These are phyloP conservation scores for Tetracladium maxilliforme DNA, from an alignment of 2,329 filamentous ascomycete genomes.

Conservation along the genomic window DNA sequence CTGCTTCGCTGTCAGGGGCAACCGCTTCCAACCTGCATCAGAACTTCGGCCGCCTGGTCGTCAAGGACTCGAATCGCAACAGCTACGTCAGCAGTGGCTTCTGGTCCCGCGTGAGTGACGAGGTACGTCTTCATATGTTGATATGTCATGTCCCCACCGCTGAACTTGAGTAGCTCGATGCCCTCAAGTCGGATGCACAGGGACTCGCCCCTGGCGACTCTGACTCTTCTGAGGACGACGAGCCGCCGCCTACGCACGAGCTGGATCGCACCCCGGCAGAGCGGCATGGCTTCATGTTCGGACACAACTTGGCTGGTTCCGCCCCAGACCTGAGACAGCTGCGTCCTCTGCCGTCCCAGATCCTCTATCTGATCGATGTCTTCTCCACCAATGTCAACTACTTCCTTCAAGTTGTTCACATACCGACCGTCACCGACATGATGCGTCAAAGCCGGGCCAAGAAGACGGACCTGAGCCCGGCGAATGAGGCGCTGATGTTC, in stretches of 20 bases:
- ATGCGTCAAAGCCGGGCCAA: slow-evolving; percentile 19
- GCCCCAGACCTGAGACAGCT: slow-evolving; percentile 20
- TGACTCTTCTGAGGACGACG: slow-evolving; percentile 23
- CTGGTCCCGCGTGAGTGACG: slow-evolving; percentile 39
- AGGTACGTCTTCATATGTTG: slow-evolving; percentile 20
- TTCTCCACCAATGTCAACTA: slow-evolving; percentile 36
- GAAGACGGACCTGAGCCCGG: slow-evolving; percentile 17
- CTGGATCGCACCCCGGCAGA: slow-evolving; percentile 25
- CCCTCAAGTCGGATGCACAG: slow-evolving; percentile 23
- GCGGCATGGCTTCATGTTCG: slow-evolving; percentile 35
- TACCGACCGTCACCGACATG: slow-evolving; percentile 25
- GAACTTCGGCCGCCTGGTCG: neutral
- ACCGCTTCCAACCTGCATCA: too few species aligned
- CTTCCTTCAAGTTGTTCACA: slow-evolving; percentile 25
- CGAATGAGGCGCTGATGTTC: slow-evolving; percentile 37
- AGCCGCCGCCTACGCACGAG: slow-evolving; percentile 20
- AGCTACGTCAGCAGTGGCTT: slow-evolving; percentile 37
- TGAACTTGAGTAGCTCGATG: slow-evolving; percentile 28
- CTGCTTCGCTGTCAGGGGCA: too few species aligned
- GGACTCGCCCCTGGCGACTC: slow-evolving; percentile 16
- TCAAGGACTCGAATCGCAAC: slow-evolving; percentile 10
- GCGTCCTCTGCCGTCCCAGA: slow-evolving; percentile 36
- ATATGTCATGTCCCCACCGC: too few species aligned
- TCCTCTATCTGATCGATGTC: slow-evolving; percentile 34
- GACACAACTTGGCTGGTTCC: slow-evolving; percentile 21